These are phyloP conservation scores for Streptanthus diversifolius DNA, from an alignment of 345 rosid genomes.

Conservation along the genomic window DNA sequence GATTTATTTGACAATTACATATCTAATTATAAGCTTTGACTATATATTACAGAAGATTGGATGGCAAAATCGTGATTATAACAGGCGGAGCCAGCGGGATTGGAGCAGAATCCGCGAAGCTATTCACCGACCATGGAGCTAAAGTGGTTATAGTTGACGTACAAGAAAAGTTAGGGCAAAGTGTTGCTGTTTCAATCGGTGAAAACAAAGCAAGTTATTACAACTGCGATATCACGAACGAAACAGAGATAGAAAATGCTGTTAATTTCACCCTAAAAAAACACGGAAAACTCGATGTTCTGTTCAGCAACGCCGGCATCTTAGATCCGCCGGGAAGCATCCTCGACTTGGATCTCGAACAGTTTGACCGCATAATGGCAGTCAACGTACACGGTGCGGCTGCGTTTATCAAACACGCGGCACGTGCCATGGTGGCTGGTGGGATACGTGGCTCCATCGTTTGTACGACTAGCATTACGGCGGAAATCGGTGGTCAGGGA, in stretches of 20 bases:
- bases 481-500: constrained; percentile 51
- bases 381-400: constrained; percentile 72
- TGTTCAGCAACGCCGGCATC: constrained; percentile 80
- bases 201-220: constrained; percentile 41
- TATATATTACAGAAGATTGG: constrained; percentile 47
- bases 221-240: constrained; percentile 69
- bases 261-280: constrained; percentile 47
- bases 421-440: constrained; percentile 60
- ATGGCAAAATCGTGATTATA: constrained; percentile 77
- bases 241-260: constrained; percentile 58
- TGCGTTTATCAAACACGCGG: constrained; percentile 40
- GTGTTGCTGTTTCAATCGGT: constrained; percentile 44
- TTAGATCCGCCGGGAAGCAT: constrained; percentile 50
- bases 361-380: constrained; percentile 53
- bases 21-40: too few relatives aligned
- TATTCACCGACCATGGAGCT: constrained; percentile 69
- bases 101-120: constrained; percentile 61
- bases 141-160: constrained; percentile 61
- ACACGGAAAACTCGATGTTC: constrained; percentile 54
- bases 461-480: constrained; percentile 58
- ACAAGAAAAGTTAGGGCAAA: constrained; percentile 59
- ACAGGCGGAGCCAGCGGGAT: constrained; percentile 90
- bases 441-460: constrained; percentile 64
- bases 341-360: constrained; percentile 51
- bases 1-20: too few relatives aligned